A percentile compares a stretch with the other conserved stretches of the same genome.
Evolutionary conservation across 257 asterid genomes (phyloP).

Genomic region (Plantago major): DNA sequence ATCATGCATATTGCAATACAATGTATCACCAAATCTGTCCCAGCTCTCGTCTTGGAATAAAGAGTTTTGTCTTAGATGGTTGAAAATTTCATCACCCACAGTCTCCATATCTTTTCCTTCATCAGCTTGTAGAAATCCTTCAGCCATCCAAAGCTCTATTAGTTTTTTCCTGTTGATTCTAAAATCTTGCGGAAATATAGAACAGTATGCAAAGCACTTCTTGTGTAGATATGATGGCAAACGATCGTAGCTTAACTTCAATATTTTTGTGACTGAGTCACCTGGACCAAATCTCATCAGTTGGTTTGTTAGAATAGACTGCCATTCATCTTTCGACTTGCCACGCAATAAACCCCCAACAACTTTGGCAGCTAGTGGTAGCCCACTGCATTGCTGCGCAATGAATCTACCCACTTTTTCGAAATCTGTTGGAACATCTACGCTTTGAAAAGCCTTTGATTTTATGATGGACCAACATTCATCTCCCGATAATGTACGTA

Average conservation of each 20-base stretch:
- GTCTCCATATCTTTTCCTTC: constrained; percentile 2
- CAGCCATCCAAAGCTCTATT: constrained; percentile 28
- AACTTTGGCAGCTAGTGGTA: constrained; percentile 25
- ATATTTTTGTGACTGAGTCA: constrained; percentile 6
- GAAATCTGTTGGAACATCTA: constrained; percentile 4
- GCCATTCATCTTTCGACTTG: constrained; percentile 13
- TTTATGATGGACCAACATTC: constrained; percentile 23
- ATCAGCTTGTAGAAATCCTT: constrained; percentile 26
- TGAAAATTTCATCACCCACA: not conserved
- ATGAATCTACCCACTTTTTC: constrained; percentile 11
- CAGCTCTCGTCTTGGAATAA: constrained; percentile 25
- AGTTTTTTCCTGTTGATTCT: not conserved
- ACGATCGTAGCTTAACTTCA: constrained; percentile 13
- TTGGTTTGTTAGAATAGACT: not conserved
- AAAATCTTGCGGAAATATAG: constrained; percentile 8
- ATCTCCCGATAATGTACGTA: constrained; percentile 10
- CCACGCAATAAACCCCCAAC: constrained; percentile 8
- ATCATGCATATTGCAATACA: constrained; percentile 26
- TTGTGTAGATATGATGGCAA: not conserved
- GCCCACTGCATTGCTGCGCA: constrained; percentile 21
- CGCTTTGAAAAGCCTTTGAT: constrained; percentile 12
- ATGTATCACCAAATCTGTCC: constrained; percentile 6
- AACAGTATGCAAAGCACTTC: constrained; percentile 6
- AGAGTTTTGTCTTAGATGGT: constrained; percentile 25
- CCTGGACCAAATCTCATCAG: constrained; percentile 4